phyloP scores from a whole-genome alignment of 441 rosid genomes.

The Gossypium aridum region DNA sequence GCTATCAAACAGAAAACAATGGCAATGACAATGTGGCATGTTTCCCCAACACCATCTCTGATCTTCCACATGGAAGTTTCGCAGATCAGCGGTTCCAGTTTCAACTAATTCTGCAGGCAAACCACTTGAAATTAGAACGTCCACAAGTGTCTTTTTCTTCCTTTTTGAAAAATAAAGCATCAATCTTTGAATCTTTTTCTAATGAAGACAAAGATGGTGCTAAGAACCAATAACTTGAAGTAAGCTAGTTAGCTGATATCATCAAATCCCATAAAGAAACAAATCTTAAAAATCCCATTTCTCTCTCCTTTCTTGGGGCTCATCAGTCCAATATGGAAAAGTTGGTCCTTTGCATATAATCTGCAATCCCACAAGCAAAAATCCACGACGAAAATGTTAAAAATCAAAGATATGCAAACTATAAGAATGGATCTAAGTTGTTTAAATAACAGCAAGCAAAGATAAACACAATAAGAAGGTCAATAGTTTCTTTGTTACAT shows the following conservation, averaged over 20 bases:
- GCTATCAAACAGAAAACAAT: constrained; percentile 4
- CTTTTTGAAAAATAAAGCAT: neutral
- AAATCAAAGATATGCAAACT: constrained; percentile 8
- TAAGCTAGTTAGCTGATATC: constrained; percentile 9
- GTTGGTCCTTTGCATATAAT: neutral
- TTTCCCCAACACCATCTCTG: constrained; percentile 14
- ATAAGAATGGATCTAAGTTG: constrained; percentile 7
- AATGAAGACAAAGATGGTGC: constrained; percentile 21
- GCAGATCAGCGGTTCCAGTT: constrained; percentile 11
- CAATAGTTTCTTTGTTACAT: neutral
- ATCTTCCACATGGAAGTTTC: constrained; percentile 7
- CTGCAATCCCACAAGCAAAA: neutral
- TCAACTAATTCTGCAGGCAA: constrained; percentile 16
- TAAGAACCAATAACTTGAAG: constrained; percentile 8
- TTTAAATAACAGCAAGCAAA: neutral
- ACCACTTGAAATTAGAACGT: constrained; percentile 14
- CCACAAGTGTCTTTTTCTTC: neutral
- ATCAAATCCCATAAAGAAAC: neutral
- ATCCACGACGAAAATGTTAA: neutral
- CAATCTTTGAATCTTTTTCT: constrained; percentile 8
- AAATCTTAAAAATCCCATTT: neutral
- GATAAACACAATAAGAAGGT: neutral
- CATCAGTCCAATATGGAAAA: neutral
- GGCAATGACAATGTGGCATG: constrained; percentile 21
- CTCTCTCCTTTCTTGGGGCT: constrained; percentile 4